phyloP scores from a whole-genome alignment of 495 filamentous ascomycete species.

The Penicillium verhagenii region DNA sequence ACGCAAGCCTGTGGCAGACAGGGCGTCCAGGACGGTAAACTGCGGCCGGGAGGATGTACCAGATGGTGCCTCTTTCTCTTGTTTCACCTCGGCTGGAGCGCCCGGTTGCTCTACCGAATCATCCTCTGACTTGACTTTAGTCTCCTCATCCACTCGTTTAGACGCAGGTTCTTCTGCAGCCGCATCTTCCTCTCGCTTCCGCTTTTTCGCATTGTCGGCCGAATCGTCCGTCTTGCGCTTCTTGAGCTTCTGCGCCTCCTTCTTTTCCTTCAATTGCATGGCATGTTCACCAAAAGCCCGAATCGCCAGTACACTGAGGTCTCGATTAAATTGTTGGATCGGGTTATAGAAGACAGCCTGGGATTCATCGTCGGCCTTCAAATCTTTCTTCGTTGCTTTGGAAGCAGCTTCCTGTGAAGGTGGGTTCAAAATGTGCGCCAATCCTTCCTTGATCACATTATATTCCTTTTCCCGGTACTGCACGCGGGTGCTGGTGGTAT shows the following conservation, averaged over 20 bases:
- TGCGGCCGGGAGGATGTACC: conserved; percentile 5
- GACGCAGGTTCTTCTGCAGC: conserved; percentile 18
- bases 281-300: conserved; percentile 75
- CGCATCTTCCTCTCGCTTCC: conserved; percentile 38
- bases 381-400: conserved; percentile 39
- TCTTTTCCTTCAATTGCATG: conserved; percentile 40
- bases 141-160: conserved; percentile 10
- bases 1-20: conserved; percentile 91
- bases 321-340: conserved; percentile 97
- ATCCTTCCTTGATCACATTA: conserved; percentile 65
- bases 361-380: conserved; percentile 48
- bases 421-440: conserved; percentile 64
- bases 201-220: conserved; percentile 49
- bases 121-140: conserved; percentile 12
- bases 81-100: conserved; percentile 2
- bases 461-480: conserved; percentile 52
- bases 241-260: conserved; percentile 38
- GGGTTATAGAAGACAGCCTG: conserved; percentile 98
- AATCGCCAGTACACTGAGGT: conserved; percentile 89
- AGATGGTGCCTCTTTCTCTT: conserved; percentile 6
- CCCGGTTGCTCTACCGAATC: not conserved
- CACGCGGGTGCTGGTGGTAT: conserved; percentile 22
- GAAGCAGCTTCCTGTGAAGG: conserved; percentile 46
- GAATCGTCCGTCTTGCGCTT: conserved; percentile 36
- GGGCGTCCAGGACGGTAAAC: conserved; percentile 88